Evolutionary conservation across 106 monocot genomes (phyloP), one percentile per base, ranked within the genome.

Genomic region (Dendrobium chrysotoxum): DNA sequence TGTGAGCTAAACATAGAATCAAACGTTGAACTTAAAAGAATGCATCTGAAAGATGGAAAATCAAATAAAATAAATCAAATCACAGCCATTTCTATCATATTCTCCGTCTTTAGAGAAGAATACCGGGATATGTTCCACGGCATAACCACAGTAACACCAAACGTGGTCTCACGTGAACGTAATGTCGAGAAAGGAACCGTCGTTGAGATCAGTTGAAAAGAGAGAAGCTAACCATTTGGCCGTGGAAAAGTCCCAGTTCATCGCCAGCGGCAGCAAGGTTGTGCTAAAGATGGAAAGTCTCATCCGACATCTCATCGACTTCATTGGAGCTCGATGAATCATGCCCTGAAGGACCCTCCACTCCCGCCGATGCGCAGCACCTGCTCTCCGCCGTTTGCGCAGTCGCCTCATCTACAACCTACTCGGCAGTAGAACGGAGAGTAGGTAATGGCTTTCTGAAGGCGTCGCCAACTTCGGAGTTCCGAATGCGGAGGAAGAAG

Each of bases 401-500:
- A 1, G 50, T 50, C 13, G 50, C 12, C 0, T 31, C 1, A 31
- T 31, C 31, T 20, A 71, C 68, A 3, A 77, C 86, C 30, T 80
- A 53, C 17, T 80, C 78, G 7, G 79, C 71, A 15, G 72, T 78
- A 82, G 10, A 78, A 28, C 20, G 3, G 12, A n/a, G 21, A 20
- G 5, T 23, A 3, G n/a, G 21, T 4, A 23, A 50, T 18, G 21
- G 79, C 28, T 74, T 67, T 35, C 91, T 81, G 84, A 94, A 98
- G 17, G 90, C 44, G 44, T 88, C 86, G 23, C 97, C 97, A 26
- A 91, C 75, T 6, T 92, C 92, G 23, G 94, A 98, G 82, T 98
- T 90, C 97, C 97, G 94, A 13, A 98, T 89, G 26, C 90, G 85
- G 13, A 98, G 87, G 70, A 94, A 92, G 82, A 92, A 85, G 81